Base-by-base conservation (phyloP, 73 alveolate species). In the Paramecium octaurelia region DNA sequence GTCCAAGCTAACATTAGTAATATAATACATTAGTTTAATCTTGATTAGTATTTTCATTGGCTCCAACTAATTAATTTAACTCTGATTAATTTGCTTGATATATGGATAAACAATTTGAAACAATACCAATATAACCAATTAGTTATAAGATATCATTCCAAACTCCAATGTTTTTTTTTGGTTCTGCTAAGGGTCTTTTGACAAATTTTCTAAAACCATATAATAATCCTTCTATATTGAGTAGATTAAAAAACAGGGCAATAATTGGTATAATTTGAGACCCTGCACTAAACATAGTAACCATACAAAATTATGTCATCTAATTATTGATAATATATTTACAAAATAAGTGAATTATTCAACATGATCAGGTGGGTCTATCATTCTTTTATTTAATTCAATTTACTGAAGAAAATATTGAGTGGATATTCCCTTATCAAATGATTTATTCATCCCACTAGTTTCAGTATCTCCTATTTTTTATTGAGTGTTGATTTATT, bases 121-220 rank as follows among this genome's bases (percentile, higher is more conserved):
- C 84, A 64, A 64, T 64, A 12, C 84, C 84, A 27, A 64, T 64
- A 27, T 64, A 64, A 0, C 84, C 84, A 12, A 64, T 34, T 34
- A 64, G 3, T 64, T 64, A 64, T 64, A 64, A 64, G 27, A 64
- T 64, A 12, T 64, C 84, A 34, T 64, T 64, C 84, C 84, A 64
- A 7, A 64, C 84, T 64, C 84, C 84, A 11, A 64, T 64, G 12
- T 27, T 31, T 6, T 64, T 64, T n/a, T 64, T 64, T 20, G 84
- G 84, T 64, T 64, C 84, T 64, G 84, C 84, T 64, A 64, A 64
- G 8, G 84, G 84, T 64, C 84, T 64, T 6, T 64, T 64, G 10
- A 27, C 50, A 9, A 27, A 64, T 3, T 31, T 64, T 31, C 42
- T 64, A 64, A 27, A 64, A 3, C 84, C 84, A 24, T 64, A 64